Percentiles rank a stretch among this genome's conserved stretches.
phyloP scores from a whole-genome alignment of 2,329 filamentous ascomycete species.

The Neodidymelliopsis sp. region DNA sequence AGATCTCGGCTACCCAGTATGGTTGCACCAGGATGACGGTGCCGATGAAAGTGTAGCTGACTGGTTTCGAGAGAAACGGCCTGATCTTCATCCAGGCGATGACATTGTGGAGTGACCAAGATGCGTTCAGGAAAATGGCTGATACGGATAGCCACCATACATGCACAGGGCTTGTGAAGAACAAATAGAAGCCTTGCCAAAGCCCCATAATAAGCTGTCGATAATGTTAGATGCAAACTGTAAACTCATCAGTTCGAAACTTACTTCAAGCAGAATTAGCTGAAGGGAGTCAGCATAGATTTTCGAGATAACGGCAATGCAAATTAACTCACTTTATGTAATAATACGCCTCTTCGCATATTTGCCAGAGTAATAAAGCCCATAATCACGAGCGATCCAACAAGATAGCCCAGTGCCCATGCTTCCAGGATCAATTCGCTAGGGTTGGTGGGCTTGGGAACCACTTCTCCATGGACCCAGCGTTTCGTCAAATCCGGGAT shows the following conservation, averaged over 20 bases:
- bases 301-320: background rate
- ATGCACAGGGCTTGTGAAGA: constrained; percentile 62
- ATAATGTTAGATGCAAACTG: constrained; percentile 17
- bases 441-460: constrained; percentile 42
- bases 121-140: constrained; percentile 67
- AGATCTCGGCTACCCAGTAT: constrained; percentile 71
- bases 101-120: constrained; percentile 70
- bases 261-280: constrained; percentile 59
- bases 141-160: constrained; percentile 70
- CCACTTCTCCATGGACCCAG: constrained; percentile 25
- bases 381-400: constrained; percentile 57
- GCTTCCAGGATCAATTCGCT: constrained; percentile 49
- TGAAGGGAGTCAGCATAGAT: constrained; percentile 28
- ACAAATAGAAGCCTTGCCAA: constrained; percentile 67
- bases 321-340: constrained; percentile 53
- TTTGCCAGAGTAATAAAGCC: constrained; percentile 57
- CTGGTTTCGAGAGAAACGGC: constrained; percentile 62
- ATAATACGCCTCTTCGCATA: constrained; percentile 56
- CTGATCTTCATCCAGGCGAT: constrained; percentile 73
- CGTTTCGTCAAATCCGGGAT: constrained; percentile 19
- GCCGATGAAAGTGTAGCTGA: constrained; percentile 64
- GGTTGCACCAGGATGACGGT: constrained; percentile 67
- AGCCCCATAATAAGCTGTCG: constrained; percentile 62
- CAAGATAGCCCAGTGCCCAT: constrained; percentile 52
- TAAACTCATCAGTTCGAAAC: constrained; percentile 2